Evolutionary conservation across 2,329 filamentous ascomycete genomes (phyloP).

Genomic region (Gnomoniopsis smithogilvyi): DNA sequence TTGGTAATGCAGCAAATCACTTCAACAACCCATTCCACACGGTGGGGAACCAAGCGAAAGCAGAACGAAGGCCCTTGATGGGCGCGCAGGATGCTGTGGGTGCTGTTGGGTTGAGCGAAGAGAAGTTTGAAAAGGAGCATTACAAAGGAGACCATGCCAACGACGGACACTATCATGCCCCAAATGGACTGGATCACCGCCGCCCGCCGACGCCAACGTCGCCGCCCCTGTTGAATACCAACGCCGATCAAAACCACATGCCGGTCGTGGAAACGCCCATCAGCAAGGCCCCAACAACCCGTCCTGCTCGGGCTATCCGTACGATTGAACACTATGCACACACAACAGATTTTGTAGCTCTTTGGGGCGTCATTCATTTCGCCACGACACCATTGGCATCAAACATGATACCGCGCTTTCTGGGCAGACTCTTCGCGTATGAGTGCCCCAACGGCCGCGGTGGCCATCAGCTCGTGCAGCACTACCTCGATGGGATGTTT

Average conservation of each 20-base stretch:
- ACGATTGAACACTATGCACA: conserved; percentile 82
- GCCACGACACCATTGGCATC: conserved; percentile 39
- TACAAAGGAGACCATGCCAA: background rate
- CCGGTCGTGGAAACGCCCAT: background rate
- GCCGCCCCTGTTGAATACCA: conserved; percentile 4
- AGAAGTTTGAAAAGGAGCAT: background rate
- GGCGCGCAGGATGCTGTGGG: conserved; percentile 29
- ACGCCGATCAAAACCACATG: background rate
- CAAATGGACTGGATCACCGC: background rate
- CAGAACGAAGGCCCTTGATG: conserved; percentile 33
- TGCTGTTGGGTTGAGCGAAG: background rate
- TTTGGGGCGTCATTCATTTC: conserved; percentile 73
- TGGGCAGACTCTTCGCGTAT: conserved; percentile 59
- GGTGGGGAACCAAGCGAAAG: conserved; percentile 38
- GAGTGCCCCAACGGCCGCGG: conserved; percentile 38
- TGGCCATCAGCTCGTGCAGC: conserved; percentile 58
- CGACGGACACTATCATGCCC: background rate
- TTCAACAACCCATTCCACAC: conserved; percentile 72
- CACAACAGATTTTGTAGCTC: conserved; percentile 67
- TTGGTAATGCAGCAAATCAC: conserved; percentile 75
- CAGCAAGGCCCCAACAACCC: conserved; percentile 31
- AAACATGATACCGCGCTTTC: conserved; percentile 54
- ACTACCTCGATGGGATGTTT: conserved; percentile 62
- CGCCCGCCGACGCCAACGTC: conserved; percentile 1
- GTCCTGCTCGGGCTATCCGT: conserved; percentile 53